phyloP scores from a whole-genome alignment of 208 protist genomes.

The Tritrichomonas musculus region DNA sequence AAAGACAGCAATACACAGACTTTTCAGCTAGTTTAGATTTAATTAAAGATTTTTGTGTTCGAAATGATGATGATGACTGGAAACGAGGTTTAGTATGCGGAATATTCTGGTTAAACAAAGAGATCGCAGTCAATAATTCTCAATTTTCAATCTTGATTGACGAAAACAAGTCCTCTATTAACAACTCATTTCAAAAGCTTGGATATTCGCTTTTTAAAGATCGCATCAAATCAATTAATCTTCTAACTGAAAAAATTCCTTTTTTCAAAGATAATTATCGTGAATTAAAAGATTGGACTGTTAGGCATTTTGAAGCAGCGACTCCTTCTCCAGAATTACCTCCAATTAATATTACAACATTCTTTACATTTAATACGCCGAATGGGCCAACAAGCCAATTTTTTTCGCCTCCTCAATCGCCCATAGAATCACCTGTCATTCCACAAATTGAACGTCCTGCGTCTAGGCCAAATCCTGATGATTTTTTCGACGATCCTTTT shows the following conservation, averaged over 20 bases:
- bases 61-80: neutral
- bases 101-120: neutral
- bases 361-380: too few relatives aligned
- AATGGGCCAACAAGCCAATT: too few relatives aligned
- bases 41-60: neutral
- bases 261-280: neutral
- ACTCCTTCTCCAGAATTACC: too few relatives aligned
- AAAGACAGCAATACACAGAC: neutral
- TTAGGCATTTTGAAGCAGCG: neutral
- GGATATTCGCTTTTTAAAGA: neutral
- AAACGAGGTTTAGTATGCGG: neutral
- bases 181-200: neutral
- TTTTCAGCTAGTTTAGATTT: neutral
- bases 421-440: too few relatives aligned
- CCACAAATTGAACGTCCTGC: too few relatives aligned
- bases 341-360: too few relatives aligned
- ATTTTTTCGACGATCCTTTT: too few relatives aligned
- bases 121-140: neutral
- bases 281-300: neutral
- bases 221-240: too few relatives aligned
- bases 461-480: too few relatives aligned
- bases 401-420: too few relatives aligned
- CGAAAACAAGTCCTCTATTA: neutral
- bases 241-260: too few relatives aligned
- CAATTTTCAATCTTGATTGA: slow-evolving; percentile 4